These are phyloP conservation scores for Talaromyces pinophilus DNA, from an alignment of 2,329 filamentous ascomycete species.

Conservation along the genomic window DNA sequence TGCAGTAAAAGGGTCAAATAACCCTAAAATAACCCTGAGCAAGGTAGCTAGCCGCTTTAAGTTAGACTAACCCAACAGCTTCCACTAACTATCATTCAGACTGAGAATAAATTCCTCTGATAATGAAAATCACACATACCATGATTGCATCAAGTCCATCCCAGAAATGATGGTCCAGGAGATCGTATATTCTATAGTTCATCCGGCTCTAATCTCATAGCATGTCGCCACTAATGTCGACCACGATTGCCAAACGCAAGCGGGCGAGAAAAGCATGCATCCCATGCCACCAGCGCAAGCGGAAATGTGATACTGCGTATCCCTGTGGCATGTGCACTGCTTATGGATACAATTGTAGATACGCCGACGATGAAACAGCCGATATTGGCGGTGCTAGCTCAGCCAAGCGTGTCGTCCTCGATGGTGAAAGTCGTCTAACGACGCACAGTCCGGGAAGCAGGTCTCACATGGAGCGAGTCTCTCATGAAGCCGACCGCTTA, in stretches of 20 bases:
- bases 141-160: background rate
- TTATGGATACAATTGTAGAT: slow-evolving; percentile 34
- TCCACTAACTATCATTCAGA: background rate
- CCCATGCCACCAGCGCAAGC: slow-evolving; percentile 37
- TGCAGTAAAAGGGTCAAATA: background rate
- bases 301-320: slow-evolving; percentile 35
- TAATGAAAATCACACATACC: background rate
- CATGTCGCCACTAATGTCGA: slow-evolving; percentile 25
- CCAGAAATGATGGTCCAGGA: background rate
- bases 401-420: background rate
- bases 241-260: slow-evolving; percentile 30
- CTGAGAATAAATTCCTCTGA: background rate
- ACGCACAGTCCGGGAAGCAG: background rate
- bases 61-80: background rate
- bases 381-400: background rate
- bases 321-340: slow-evolving; percentile 36
- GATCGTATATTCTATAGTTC: background rate
- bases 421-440: background rate
- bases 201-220: background rate
- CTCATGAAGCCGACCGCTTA: background rate
- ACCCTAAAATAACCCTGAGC: background rate
- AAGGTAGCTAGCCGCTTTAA: background rate
- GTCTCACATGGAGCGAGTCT: background rate
- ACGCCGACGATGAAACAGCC: slow-evolving; percentile 25
- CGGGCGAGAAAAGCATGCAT: slow-evolving; percentile 35